Base-by-base conservation (phyloP, 345 rosid genomes). In the Gossypium stocksii region DNA sequence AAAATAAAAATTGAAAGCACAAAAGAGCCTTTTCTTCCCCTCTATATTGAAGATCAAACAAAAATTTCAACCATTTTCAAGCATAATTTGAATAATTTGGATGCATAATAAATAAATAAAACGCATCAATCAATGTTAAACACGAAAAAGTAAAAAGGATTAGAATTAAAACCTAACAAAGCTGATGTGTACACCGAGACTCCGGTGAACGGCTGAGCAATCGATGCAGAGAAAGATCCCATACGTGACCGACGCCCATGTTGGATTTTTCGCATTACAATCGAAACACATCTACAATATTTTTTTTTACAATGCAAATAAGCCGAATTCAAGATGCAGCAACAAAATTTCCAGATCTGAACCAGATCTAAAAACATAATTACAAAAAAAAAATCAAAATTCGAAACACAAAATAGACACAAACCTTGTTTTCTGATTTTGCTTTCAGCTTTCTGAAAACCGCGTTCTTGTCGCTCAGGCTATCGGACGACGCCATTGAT, bases 211-310 rank as follows among this genome's bases (percentile, higher is more conserved):
- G 17, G 98, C 99, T 16, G 99, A 96, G 86, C 98, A 96, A 83
- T 93, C 99, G 70, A 96, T 93, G 82, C 99, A 96, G 67, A 96
- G 97, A 80, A 96, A 96, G 87, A 96, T 86, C 79, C 99, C 99
- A 65, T 91, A 96, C 0, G 99, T 96, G 58, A 96, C 98, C 17
- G 98, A 96, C 1, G 99, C 98, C 99, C 99, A 96, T 0, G 95
- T 90, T 7, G 99, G 99, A 68, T 89, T 96, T 89, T 88, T 96
- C 44, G 97, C 95, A 85, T 89, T 93, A 74, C 99, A 96, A 86
- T 96, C 99, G 54, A 96, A 96, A 75, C 99, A 96, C 73, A 91
- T 91, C 99, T 96, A 77, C 25, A 64, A 61, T 29, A 17, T 74
- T 34, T 34, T 29, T 29, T 34, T 34, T 34, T n/a, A 61, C 43